phyloP scores from a whole-genome alignment of 1,284 basidiomycete species.

The Schizophyllum amplum region DNA sequence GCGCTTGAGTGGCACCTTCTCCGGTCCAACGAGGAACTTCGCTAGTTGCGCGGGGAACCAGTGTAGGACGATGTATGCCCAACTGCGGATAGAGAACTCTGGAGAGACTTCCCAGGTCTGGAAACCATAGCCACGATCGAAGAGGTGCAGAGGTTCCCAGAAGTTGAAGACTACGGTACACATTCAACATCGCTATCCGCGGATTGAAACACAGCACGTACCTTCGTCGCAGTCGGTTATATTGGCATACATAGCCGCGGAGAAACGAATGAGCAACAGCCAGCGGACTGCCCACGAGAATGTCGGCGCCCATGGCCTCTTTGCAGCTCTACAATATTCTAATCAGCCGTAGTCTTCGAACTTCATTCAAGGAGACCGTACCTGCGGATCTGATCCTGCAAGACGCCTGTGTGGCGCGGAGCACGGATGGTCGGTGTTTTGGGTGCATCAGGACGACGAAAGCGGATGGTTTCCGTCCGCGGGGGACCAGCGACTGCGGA shows the following conservation, averaged over 20 bases:
- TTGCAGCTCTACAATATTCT: conserved; percentile 41
- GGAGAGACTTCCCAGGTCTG: conserved; percentile 99
- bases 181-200: conserved; percentile 6
- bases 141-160: conserved; percentile 95
- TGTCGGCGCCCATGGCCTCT: conserved; percentile 76
- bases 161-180: conserved; percentile 83
- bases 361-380: no score
- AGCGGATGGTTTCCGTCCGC: conserved; percentile 8
- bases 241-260: conserved; percentile 93
- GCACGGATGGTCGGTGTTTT: conserved; percentile 21
- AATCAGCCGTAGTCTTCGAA: no score
- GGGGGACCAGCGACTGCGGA: background rate
- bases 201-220: conserved; percentile 23
- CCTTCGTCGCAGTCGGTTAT: conserved; percentile 98
- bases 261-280: conserved; percentile 73
- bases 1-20: conserved; percentile 38
- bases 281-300: conserved; percentile 81
- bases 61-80: conserved; percentile 87
- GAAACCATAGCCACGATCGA: conserved; percentile 79
- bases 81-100: conserved; percentile 84
- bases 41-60: conserved; percentile 43
- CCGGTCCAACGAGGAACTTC: conserved; percentile 27
- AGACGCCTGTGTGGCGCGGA: conserved; percentile 51
- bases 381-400: conserved; percentile 74
- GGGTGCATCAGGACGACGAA: conserved; percentile 37